Percentiles rank a stretch among this genome's conserved stretches.
Evolutionary conservation across 352 stramenopile species (phyloP).

Genomic region (Globisporangium okanoganense): DNA sequence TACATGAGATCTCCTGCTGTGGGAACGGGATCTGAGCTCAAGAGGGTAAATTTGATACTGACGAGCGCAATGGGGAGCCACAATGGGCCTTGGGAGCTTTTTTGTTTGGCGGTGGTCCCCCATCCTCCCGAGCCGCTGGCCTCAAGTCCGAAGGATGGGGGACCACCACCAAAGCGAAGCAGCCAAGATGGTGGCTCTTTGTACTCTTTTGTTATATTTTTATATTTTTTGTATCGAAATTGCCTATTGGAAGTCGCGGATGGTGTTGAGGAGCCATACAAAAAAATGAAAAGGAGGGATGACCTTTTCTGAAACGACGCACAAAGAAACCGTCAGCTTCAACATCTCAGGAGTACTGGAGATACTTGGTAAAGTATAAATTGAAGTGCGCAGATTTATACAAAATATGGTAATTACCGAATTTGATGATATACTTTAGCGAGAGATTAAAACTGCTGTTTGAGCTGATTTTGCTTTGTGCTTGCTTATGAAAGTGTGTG

Average conservation of each 20-base stretch:
- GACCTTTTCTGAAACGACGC: background rate
- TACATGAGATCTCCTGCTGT: background rate
- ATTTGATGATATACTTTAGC: background rate
- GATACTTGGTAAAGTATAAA: background rate
- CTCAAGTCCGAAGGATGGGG: background rate
- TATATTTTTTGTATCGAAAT: background rate
- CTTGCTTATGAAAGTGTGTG: no score
- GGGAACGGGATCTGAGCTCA: background rate
- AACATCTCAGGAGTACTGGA: background rate
- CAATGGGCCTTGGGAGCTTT: no score
- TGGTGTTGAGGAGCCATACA: background rate
- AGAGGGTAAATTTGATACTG: constrained; percentile 11
- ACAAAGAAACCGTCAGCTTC: constrained; percentile 1
- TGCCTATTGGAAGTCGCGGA: no score
- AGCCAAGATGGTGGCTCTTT: background rate
- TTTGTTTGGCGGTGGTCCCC: background rate
- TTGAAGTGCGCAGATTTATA: background rate
- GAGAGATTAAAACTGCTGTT: constrained; percentile 1
- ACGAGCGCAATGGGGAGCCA: background rate
- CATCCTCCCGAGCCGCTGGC: background rate
- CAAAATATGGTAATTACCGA: background rate
- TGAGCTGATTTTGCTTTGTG: background rate
- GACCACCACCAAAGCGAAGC: background rate
- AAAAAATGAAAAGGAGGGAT: constrained; percentile 6
- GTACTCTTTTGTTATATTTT: background rate